Evolutionary conservation across 2,329 filamentous ascomycete species (phyloP).

Genomic region (Cercospora brassicicola): DNA sequence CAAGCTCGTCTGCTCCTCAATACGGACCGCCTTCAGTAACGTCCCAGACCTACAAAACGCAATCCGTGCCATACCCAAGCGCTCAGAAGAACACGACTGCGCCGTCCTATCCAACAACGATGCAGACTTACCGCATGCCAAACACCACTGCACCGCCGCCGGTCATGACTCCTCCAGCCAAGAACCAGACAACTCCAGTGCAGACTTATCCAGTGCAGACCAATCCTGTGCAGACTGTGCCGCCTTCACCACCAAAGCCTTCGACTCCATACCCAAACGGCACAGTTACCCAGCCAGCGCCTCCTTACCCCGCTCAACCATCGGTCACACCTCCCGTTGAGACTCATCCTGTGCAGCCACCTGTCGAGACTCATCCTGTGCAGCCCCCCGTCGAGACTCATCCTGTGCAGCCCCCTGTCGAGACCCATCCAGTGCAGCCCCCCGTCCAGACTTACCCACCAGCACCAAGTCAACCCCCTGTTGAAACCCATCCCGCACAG

Average conservation of each 20-base stretch:
- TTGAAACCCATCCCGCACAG: background rate
- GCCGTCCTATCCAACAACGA: background rate
- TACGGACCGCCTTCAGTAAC: background rate
- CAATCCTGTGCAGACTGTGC: background rate
- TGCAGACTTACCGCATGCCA: background rate
- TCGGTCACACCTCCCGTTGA: background rate
- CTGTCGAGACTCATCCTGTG: background rate
- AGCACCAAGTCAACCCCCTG: background rate
- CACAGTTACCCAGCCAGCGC: slow-evolving; percentile 2
- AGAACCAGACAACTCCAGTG: background rate
- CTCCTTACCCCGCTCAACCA: slow-evolving; percentile 3
- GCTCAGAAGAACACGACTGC: background rate
- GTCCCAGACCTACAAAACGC: background rate
- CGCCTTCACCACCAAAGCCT: background rate
- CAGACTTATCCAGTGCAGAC: background rate
- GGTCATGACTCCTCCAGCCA: slow-evolving; percentile 6
- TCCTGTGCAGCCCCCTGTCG: background rate
- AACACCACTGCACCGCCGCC: slow-evolving; percentile 4
- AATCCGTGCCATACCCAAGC: background rate
- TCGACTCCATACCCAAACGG: slow-evolving; percentile 3
- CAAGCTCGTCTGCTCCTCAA: background rate
- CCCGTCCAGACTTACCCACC: background rate
- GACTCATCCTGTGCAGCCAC: slow-evolving; percentile 1
- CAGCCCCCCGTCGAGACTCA: background rate
- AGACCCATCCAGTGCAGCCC: background rate